phyloP scores from a whole-genome alignment of 2,329 filamentous ascomycete genomes.

The Nakataea oryzae region DNA sequence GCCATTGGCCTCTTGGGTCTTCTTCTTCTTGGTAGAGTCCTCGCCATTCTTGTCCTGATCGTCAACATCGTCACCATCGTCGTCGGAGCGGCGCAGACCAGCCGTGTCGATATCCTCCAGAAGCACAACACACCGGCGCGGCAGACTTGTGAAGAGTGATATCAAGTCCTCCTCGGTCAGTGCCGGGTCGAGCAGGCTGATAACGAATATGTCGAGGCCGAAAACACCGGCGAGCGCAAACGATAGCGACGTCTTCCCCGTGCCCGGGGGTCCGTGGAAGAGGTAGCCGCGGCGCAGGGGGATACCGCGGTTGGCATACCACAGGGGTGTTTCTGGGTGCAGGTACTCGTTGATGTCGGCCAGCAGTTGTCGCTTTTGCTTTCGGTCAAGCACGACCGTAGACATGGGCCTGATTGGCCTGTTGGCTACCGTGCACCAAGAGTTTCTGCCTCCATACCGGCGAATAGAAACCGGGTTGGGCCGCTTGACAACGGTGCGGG shows the following conservation, averaged over 20 bases:
- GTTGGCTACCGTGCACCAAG: conserved; percentile 47
- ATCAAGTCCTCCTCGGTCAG: conserved; percentile 53
- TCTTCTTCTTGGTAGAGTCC: background rate
- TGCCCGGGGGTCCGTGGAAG: conserved; percentile 66
- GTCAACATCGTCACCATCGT: conserved; percentile 6
- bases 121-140: conserved; percentile 53
- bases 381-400: conserved; percentile 62
- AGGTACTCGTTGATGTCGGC: conserved; percentile 71
- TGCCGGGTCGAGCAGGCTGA: conserved; percentile 47
- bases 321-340: conserved; percentile 56
- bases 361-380: conserved; percentile 56
- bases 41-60: background rate
- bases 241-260: conserved; percentile 60
- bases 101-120: conserved; percentile 62
- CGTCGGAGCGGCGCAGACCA: conserved; percentile 36
- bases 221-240: conserved; percentile 58
- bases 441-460: conserved; percentile 29
- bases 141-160: conserved; percentile 48
- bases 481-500: conserved; percentile 48
- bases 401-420: conserved; percentile 61
- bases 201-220: conserved; percentile 55
- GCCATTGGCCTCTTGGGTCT: background rate
- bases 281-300: conserved; percentile 69
- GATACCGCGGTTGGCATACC: conserved; percentile 68
- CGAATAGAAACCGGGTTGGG: conserved; percentile 35